Base-by-base conservation (phyloP, 257 asterid species). In the Forsythia viridissima region DNA sequence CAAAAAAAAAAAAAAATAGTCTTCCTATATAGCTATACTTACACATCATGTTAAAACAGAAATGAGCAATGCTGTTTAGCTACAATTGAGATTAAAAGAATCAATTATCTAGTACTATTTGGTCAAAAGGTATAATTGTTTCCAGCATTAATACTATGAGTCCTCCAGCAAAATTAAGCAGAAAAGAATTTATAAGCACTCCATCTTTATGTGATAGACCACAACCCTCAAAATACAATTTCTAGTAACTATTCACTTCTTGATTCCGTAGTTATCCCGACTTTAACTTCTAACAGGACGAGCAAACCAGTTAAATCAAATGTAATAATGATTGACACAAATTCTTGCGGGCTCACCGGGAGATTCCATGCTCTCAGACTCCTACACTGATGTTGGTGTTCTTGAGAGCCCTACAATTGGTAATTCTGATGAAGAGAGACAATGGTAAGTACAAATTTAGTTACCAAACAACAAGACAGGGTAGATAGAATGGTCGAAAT, bases 341-440 rank as follows among this genome's bases (percentile, higher is more conserved):
- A 52, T 77, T 38, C 5, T 48, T 70, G 61, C 15, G 24, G 71
- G 76, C 91, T 79, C 84, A 87, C 91, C 89, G 39, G 86, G 73
- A 72, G 88, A 76, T 81, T 85, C 89, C 89, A 87, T 87, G 84
- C 77, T 75, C 80, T 80, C 71, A 71, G 63, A 76, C 72, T 76
- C 68, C 38, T 21, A 21, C 72, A 73, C 78, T 63, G 68, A 82
- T 16, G 81, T 68, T 39, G 67, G 59, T 75, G 72, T 55, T 74
- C 79, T 75, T 52, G 73, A 79, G 69, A 77, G 82, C 80, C 69
- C 70, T 73, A 69, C 67, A 72, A 65, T 70, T 72, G 48, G 69
- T 71, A 75, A 34, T 67, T 78, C 84, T 21, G 73, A 77, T 10
- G 68, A 80, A 70, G 61, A 55, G 73, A 72, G 48, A 30, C 77